phyloP scores from a whole-genome alignment of 1,284 basidiomycete species.

The Melampsora larici-populina region DNA sequence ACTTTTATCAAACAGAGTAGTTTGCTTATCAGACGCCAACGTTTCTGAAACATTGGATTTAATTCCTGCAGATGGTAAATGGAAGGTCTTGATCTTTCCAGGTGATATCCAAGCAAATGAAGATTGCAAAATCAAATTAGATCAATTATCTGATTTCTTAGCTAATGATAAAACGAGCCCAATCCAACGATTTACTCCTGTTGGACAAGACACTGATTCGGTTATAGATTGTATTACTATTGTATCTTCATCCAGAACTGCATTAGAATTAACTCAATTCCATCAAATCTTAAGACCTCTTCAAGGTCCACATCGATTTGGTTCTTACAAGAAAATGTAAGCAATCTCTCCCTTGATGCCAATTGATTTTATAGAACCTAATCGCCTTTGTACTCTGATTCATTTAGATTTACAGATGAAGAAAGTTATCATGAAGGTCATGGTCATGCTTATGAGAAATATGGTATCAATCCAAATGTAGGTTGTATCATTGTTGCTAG shows the following conservation, averaged over 20 bases:
- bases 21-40: conserved; percentile 45
- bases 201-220: conserved; percentile 25
- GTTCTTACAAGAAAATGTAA: conserved; percentile 22
- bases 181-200: conserved; percentile 46
- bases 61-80: not conserved
- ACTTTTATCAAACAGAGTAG: conserved; percentile 48
- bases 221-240: conserved; percentile 49
- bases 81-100: not conserved
- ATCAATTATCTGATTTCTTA: not conserved
- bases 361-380: too few species aligned
- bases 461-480: conserved; percentile 52
- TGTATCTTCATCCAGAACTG: conserved; percentile 42
- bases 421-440: conserved; percentile 51
- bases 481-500: conserved; percentile 53
- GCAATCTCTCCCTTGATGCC: not conserved
- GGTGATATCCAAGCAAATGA: conserved; percentile 13
- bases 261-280: conserved; percentile 44
- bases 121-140: conserved; percentile 19
- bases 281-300: conserved; percentile 45
- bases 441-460: conserved; percentile 53
- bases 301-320: conserved; percentile 32
- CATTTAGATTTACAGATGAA: conserved; percentile 51
- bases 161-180: conserved; percentile 27
- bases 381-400: conserved; percentile 39
- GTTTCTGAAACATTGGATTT: conserved; percentile 35